These are phyloP conservation scores for Lolium rigidum DNA, from an alignment of 176 grass and related monocot genomes.

Conservation along the genomic window DNA sequence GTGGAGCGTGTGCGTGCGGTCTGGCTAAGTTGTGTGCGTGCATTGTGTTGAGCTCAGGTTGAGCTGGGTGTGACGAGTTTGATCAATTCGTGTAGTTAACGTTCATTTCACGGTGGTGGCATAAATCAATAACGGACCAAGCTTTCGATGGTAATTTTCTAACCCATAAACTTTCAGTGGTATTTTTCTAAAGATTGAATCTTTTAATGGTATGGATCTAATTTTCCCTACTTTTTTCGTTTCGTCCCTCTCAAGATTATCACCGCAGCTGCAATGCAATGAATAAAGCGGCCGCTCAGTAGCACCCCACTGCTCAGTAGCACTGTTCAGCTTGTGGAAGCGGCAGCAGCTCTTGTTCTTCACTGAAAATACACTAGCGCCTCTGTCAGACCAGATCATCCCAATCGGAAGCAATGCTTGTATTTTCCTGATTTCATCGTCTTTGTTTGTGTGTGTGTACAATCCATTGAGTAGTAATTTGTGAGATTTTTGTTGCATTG, in stretches of 20 bases:
- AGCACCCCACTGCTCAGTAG: neutral
- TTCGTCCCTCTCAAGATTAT: neutral
- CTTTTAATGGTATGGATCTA: too few species aligned
- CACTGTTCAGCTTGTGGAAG: slow-evolving; percentile 15
- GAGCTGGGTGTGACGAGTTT: too few species aligned
- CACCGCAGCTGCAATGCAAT: neutral
- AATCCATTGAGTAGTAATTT: neutral
- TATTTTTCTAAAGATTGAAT: too few species aligned
- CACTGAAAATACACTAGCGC: neutral
- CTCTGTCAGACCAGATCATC: neutral
- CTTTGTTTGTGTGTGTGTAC: neutral
- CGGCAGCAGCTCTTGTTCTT: neutral
- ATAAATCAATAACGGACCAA: too few species aligned
- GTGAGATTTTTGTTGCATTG: neutral
- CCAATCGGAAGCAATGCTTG: neutral
- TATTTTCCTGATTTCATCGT: neutral
- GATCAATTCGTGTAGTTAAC: too few species aligned
- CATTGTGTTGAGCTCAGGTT: too few species aligned
- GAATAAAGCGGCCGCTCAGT: neutral
- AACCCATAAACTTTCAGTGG: too few species aligned
- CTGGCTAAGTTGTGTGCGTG: too few species aligned
- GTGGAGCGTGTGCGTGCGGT: too few species aligned
- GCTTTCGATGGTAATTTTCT: too few species aligned
- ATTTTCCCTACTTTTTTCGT: neutral
- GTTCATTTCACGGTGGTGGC: too few species aligned